Evolutionary conservation across 2,329 filamentous ascomycete species (phyloP).

Genomic region (Chaetomium globosum): DNA sequence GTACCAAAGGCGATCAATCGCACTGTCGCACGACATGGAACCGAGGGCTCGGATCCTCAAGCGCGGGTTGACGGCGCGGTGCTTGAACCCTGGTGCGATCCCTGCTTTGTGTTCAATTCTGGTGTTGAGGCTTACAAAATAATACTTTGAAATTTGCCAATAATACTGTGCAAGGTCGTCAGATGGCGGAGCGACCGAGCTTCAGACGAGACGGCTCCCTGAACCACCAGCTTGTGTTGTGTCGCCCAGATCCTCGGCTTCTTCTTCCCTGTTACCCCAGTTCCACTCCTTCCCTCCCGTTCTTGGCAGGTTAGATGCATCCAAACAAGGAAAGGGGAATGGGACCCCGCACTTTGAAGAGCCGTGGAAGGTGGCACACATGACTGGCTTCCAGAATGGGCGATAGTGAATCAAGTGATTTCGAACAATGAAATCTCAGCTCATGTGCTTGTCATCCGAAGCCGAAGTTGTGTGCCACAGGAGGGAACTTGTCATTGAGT

Average conservation of each 20-base stretch:
- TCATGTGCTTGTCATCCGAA: background rate
- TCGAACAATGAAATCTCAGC: background rate
- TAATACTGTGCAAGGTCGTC: background rate
- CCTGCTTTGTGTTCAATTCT: background rate
- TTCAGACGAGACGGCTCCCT: background rate
- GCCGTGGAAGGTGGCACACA: conserved; percentile 8
- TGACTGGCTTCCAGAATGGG: conserved; percentile 17
- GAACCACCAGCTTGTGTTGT: background rate
- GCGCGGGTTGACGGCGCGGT: background rate
- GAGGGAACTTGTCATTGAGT: background rate
- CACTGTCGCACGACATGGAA: conserved; percentile 8
- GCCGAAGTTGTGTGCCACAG: background rate
- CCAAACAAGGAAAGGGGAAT: conserved; percentile 16
- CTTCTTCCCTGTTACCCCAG: conserved; percentile 6
- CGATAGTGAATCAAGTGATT: conserved; percentile 7
- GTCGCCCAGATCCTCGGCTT: background rate
- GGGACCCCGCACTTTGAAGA: conserved; percentile 17
- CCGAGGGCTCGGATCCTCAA: background rate
- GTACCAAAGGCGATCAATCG: background rate
- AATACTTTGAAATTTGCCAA: background rate
- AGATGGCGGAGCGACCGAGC: background rate
- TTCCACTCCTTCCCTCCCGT: conserved; percentile 4
- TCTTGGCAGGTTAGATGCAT: conserved; percentile 15
- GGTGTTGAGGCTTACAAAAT: background rate
- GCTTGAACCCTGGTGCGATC: conserved; percentile 4